Conservation (phyloP, 1,284 basidiomycete genomes). For the Ganoderma lingzhi region DNA sequence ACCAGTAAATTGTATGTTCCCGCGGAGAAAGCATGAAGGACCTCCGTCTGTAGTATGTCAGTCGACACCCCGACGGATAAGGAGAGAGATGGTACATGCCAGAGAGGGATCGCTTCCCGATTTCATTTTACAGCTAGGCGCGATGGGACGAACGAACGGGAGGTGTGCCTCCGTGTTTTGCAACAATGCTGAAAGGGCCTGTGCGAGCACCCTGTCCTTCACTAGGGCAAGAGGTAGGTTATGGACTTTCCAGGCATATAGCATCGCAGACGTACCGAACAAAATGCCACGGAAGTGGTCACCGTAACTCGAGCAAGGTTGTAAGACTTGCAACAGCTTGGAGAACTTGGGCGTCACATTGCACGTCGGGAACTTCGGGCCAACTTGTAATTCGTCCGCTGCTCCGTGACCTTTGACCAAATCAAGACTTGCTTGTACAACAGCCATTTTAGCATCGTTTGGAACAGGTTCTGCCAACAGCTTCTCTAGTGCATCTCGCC, state of each 20-base stretch:
- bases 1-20: constrained; percentile 71
- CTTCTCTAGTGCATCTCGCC: constrained; percentile 58
- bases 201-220: constrained; percentile 51
- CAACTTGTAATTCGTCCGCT: constrained; percentile 66
- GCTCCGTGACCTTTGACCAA: constrained; percentile 61
- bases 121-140: constrained; percentile 18
- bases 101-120: not conserved
- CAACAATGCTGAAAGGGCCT: constrained; percentile 55
- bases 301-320: constrained; percentile 57
- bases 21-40: constrained; percentile 54
- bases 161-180: constrained; percentile 35
- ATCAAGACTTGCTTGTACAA: constrained; percentile 37
- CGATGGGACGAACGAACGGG: constrained; percentile 39
- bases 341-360: constrained; percentile 74
- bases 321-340: constrained; percentile 63
- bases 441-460: not conserved
- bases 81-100: not conserved
- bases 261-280: constrained; percentile 53
- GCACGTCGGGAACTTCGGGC: constrained; percentile 58
- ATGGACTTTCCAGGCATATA: not conserved
- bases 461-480: constrained; percentile 13
- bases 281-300: constrained; percentile 69
- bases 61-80: not conserved
- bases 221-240: constrained; percentile 44
- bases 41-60: constrained; percentile 46